Conservation (phyloP, 176 grass and related monocot species). For the Carex littledalei region DNA sequence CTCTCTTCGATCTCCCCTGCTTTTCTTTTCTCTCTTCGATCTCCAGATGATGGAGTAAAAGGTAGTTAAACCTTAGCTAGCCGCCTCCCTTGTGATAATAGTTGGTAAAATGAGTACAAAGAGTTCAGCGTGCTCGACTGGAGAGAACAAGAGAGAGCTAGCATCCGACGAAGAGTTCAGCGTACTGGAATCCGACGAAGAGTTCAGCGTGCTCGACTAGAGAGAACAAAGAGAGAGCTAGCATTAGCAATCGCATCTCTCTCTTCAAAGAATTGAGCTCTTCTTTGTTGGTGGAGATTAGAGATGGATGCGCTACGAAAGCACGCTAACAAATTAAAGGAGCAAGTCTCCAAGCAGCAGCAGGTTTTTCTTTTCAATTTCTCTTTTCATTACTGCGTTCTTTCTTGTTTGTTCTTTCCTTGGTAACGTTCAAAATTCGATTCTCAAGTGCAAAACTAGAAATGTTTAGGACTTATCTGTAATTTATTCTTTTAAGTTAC, state of each 20-base stretch:
- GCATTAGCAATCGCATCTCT: neutral
- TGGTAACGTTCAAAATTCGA: neutral
- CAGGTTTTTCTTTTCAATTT: slow-evolving; percentile 35
- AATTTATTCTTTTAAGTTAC: neutral
- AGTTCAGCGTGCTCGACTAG: neutral
- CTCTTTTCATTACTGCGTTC: neutral
- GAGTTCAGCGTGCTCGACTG: no score
- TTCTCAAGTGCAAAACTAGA: neutral
- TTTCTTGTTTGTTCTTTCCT: neutral
- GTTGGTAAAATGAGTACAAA: no score
- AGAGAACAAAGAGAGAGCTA: neutral
- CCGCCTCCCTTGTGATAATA: no score
- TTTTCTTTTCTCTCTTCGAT: no score
- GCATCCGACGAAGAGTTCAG: no score
- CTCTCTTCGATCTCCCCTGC: no score
- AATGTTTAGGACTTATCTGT: neutral
- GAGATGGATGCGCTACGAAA: slow-evolving; percentile 89
- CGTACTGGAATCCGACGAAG: neutral
- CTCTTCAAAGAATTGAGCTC: neutral
- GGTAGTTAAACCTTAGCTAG: no score
- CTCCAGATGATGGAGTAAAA: no score
- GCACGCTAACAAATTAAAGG: slow-evolving; percentile 83
- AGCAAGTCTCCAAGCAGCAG: slow-evolving; percentile 95
- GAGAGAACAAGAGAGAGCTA: no score
- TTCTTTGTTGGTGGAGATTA: neutral